Base-by-base conservation (phyloP, 2,329 filamentous ascomycete species). In the Xylariaceae sp. region DNA sequence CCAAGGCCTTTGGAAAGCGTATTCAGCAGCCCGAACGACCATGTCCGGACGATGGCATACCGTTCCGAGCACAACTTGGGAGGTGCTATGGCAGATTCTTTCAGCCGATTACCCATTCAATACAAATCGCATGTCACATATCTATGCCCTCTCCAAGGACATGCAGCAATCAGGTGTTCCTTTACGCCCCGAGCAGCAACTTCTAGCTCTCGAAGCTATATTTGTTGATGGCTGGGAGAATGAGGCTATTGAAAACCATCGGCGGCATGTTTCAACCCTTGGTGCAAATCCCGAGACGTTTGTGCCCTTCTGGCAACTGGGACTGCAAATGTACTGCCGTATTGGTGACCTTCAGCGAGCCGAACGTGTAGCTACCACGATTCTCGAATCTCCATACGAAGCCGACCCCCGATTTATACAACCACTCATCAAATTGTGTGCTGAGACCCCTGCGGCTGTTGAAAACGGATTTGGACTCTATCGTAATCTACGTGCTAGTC, bases 391-490 rank as follows among this genome's bases (percentile, higher is more conserved):
- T 3, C 65, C 74, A 17, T 74, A 80, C 12, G 67, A 76, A 2
- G 76, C 73, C 49, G 79, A 87, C 53, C 75, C 82, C 17, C 80
- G 85, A 5, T 79, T 88, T 39, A 73, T 89, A 52, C 75, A 92
- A 59, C 84, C 86, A 12, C 79, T 95, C n/a, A 88, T 96, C 54
- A 80, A 82, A 34, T 84, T 87, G 6, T 88, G 85, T 73, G 85
- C 85, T 1, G 79, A 77, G 36, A 78, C 82, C 11, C 68, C 80
- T 4, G 76, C 77, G 2, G 80, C 71, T 44, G 77, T 69, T 56
- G 82, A 76, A 16, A 79, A 80, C 60, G 90, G 90, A 0, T 94
- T 89, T 85, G 74, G 80, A 21, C 72, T 84, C 1, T 95, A 94
- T 71, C 75, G 85, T 33, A 79, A 81, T 48, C 78, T 96, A 64